Evolutionary conservation across 495 filamentous ascomycete genomes (phyloP).

Genomic region (Tuber aestivum): DNA sequence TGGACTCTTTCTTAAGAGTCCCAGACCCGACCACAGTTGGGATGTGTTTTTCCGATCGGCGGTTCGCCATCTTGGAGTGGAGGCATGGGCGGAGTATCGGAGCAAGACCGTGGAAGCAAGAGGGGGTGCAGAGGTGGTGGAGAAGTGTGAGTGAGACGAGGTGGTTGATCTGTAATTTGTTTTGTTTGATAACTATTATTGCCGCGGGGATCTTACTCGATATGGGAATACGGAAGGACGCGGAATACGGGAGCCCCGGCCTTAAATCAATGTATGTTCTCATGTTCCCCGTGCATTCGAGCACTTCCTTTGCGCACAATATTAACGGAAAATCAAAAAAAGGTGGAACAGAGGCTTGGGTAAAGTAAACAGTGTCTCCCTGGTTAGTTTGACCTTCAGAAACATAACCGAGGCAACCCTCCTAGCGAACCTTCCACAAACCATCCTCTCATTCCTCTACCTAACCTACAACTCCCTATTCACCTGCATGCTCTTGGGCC

Average conservation of each 20-base stretch:
- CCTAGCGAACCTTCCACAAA: conserved; percentile 45
- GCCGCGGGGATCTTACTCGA: not conserved
- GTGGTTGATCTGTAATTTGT: conserved; percentile 10
- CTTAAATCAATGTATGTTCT: not conserved
- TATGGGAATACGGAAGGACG: not conserved
- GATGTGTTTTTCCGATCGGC: conserved; percentile 39
- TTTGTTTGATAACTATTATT: not conserved
- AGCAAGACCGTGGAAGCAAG: not conserved
- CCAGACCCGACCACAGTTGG: conserved; percentile 10
- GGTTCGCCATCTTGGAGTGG: conserved; percentile 18
- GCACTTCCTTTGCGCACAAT: not conserved
- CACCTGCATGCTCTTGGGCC: no score
- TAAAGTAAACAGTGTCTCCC: not conserved
- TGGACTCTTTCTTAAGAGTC: conserved; percentile 6
- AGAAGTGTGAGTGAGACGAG: not conserved
- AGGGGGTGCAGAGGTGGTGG: not conserved
- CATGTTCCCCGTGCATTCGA: not conserved
- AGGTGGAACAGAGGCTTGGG: conserved; percentile 16
- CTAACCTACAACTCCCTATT: no score
- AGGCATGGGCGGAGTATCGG: not conserved
- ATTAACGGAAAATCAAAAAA: not conserved
- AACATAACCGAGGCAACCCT: conserved; percentile 32
- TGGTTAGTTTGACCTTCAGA: conserved; percentile 6
- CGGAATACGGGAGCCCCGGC: not conserved
- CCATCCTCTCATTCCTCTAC: conserved; percentile 44